Conservation (phyloP, 148 eudicot species). For the Euryodendron excelsum region DNA sequence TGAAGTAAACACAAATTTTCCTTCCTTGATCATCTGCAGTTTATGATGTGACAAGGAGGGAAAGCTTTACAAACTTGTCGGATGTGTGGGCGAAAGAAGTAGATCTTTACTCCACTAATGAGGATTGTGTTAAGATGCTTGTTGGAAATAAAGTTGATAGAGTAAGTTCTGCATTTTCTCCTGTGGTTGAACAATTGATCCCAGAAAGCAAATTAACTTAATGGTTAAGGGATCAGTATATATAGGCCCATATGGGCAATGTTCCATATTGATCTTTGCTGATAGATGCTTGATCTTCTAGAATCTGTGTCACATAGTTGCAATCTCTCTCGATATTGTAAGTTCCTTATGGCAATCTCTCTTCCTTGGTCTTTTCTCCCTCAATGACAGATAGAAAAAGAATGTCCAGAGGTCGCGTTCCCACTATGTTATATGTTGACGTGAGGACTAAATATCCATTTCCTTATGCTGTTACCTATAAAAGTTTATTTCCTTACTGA, state of each 20-base stretch:
- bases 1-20: not conserved
- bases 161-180: slow-evolving; percentile 38
- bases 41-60: slow-evolving; percentile 85
- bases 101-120: slow-evolving; percentile 77
- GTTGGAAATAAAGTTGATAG: slow-evolving; percentile 94
- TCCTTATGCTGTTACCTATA: too few relatives aligned
- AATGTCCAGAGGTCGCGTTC: too few relatives aligned
- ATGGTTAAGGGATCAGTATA: not conserved
- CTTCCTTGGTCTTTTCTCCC: too few relatives aligned
- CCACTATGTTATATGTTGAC: too few relatives aligned
- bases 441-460: too few relatives aligned
- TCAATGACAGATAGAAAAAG: too few relatives aligned
- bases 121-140: slow-evolving; percentile 86
- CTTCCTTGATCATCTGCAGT: slow-evolving; percentile 40
- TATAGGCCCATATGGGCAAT: not conserved
- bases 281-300: not conserved
- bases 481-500: not conserved
- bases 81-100: slow-evolving; percentile 91
- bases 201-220: not conserved
- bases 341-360: too few relatives aligned
- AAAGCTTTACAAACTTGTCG: slow-evolving; percentile 78
- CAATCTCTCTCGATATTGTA: too few relatives aligned
- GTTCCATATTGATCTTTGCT: not conserved
- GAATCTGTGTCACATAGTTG: not conserved
- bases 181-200: not conserved